phyloP scores from a whole-genome alignment of 495 filamentous ascomycete genomes.

The Thermothielavioides terrestris region DNA sequence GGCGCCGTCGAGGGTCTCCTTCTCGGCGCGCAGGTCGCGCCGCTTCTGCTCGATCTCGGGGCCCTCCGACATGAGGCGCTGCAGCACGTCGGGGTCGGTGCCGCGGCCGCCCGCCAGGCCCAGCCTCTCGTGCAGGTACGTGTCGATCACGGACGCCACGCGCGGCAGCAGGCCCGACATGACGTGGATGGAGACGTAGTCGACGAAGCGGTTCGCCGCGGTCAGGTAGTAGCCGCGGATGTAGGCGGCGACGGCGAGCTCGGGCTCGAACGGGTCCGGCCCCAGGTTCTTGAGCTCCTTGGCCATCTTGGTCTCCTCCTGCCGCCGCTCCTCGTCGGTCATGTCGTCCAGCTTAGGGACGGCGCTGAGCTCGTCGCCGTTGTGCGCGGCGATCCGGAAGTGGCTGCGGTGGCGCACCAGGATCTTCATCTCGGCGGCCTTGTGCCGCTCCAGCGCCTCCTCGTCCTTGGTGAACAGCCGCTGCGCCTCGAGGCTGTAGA shows the following conservation, averaged over 20 bases:
- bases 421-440: slow-evolving; percentile 25
- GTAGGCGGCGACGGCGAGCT: slow-evolving; percentile 41
- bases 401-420: slow-evolving; percentile 32
- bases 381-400: slow-evolving; percentile 21
- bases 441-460: slow-evolving; percentile 29
- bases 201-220: slow-evolving; percentile 41
- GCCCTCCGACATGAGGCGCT: slow-evolving; percentile 40
- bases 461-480: slow-evolving; percentile 37
- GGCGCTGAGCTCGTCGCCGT: slow-evolving; percentile 17
- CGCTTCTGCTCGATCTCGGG: slow-evolving; percentile 27
- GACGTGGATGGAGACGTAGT: slow-evolving; percentile 39
- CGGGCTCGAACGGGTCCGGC: slow-evolving; percentile 37
- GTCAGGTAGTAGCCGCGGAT: slow-evolving; percentile 47
- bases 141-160: slow-evolving; percentile 22
- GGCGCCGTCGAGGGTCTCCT: slow-evolving; percentile 31
- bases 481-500: slow-evolving; percentile 33
- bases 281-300: slow-evolving; percentile 30
- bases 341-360: slow-evolving; percentile 32
- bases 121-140: slow-evolving; percentile 34
- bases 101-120: slow-evolving; percentile 24
- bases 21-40: slow-evolving; percentile 28
- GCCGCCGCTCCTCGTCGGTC: slow-evolving; percentile 31
- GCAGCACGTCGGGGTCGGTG: slow-evolving; percentile 18
- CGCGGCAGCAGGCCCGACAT: slow-evolving; percentile 38
- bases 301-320: slow-evolving; percentile 15